phyloP scores from a whole-genome alignment of 805 yeast species.

The Kodamaea leandrae region DNA sequence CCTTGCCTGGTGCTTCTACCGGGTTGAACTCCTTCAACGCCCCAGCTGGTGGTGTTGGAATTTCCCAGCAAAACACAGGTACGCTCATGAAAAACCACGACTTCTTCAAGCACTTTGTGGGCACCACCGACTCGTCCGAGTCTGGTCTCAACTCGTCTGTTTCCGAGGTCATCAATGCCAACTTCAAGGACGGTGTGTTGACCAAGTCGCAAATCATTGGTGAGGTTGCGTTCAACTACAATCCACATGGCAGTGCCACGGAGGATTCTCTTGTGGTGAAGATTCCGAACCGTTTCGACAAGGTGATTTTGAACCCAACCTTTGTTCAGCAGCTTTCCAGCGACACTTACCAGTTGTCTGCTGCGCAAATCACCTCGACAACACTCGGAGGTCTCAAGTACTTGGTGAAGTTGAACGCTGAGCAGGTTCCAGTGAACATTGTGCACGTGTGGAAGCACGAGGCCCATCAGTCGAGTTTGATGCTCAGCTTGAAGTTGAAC shows the following conservation, averaged over 20 bases:
- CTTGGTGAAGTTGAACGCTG: constrained; percentile 45
- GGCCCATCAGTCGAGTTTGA: constrained; percentile 77
- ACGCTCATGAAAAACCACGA: constrained; percentile 48
- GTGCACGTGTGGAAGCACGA: constrained; percentile 91
- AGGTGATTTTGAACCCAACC: constrained; percentile 41
- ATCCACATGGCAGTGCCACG: constrained; percentile 22
- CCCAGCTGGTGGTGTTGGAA: constrained; percentile 17
- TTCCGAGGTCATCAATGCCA: constrained; percentile 81
- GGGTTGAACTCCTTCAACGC: not conserved
- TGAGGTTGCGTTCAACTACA: constrained; percentile 79
- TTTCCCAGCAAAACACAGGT: constrained; percentile 38
- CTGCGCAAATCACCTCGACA: constrained; percentile 52
- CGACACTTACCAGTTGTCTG: constrained; percentile 42
- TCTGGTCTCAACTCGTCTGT: constrained; percentile 75
- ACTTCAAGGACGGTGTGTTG: constrained; percentile 64
- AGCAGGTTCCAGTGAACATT: constrained; percentile 61
- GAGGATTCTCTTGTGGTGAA: constrained; percentile 32
- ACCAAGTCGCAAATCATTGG: constrained; percentile 67
- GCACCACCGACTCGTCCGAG: constrained; percentile 12
- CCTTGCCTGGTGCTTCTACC: constrained; percentile 12
- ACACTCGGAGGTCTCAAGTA: constrained; percentile 84
- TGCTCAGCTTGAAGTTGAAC: constrained; percentile 63
- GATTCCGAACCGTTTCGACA: constrained; percentile 49
- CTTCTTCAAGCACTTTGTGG: constrained; percentile 36
- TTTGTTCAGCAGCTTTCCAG: constrained; percentile 27